phyloP scores from a whole-genome alignment of 2,329 filamentous ascomycete species.

The Metarhizium robertsii region DNA sequence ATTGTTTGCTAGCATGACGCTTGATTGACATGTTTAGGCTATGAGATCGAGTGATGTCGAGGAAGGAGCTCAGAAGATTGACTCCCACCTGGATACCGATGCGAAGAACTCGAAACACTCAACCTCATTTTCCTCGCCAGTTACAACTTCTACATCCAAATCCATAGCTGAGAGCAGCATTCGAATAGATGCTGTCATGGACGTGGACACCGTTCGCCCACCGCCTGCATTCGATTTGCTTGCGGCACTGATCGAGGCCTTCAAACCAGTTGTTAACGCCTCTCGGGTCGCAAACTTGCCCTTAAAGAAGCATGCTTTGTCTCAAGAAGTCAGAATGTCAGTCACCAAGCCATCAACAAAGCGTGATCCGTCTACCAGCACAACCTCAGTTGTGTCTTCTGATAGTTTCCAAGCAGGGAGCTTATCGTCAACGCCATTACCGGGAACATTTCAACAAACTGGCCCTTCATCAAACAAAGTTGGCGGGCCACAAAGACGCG shows the following conservation, averaged over 20 bases:
- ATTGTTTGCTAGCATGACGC: neutral
- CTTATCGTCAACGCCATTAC: neutral
- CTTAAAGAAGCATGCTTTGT: neutral
- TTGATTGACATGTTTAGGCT: neutral
- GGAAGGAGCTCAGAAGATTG: neutral
- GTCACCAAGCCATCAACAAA: neutral
- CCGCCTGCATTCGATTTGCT: slow-evolving; percentile 3
- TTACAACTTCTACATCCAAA: neutral
- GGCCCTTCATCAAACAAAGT: neutral
- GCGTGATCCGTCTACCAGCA: neutral
- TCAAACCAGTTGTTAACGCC: slow-evolving; percentile 1
- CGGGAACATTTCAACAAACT: neutral
- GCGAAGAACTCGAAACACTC: neutral
- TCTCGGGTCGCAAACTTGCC: neutral
- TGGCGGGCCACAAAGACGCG: neutral
- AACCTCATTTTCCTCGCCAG: neutral
- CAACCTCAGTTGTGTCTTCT: neutral
- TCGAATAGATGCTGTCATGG: neutral
- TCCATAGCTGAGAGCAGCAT: neutral
- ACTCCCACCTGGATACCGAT: neutral
- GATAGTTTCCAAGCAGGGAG: neutral
- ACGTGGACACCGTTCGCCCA: neutral
- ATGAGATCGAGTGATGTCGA: neutral
- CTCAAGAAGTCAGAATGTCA: neutral
- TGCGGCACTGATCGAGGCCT: slow-evolving; percentile 9